Evolutionary conservation across 352 stramenopile genomes (phyloP).

Genomic region (Globisporangium echinulatum): DNA sequence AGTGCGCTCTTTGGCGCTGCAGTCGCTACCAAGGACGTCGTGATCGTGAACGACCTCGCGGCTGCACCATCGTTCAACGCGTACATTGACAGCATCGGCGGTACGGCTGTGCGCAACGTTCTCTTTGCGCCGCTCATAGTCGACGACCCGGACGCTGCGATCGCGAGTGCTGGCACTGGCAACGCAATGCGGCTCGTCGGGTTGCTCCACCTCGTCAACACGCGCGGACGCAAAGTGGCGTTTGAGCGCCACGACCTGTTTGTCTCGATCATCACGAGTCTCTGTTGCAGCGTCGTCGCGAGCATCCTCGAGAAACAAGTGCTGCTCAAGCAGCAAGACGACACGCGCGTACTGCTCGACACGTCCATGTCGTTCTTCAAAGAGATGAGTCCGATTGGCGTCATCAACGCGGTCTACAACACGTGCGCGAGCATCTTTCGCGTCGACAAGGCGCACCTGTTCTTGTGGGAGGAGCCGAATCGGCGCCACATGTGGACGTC

Average conservation of each 20-base stretch:
- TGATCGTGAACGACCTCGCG: constrained; percentile 60
- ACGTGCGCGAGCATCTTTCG: constrained; percentile 58
- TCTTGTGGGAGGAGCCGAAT: constrained; percentile 54
- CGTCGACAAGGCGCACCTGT: constrained; percentile 58
- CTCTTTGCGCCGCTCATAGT: constrained; percentile 59
- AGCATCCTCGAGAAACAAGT: constrained; percentile 67
- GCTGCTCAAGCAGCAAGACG: constrained; percentile 56
- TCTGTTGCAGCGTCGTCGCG: constrained; percentile 56
- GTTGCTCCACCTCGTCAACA: constrained; percentile 67
- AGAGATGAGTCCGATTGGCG: constrained; percentile 67
- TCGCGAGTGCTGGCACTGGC: constrained; percentile 6
- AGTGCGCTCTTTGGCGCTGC: constrained; percentile 49
- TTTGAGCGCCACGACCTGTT: constrained; percentile 73
- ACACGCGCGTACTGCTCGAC: constrained; percentile 55
- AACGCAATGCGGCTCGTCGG: constrained; percentile 45
- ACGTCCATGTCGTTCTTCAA: constrained; percentile 78
- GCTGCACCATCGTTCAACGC: constrained; percentile 36
- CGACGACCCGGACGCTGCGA: constrained; percentile 27
- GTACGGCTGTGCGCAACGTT: constrained; percentile 42
- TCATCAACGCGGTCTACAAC: constrained; percentile 82
- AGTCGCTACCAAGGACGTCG: constrained; percentile 30
- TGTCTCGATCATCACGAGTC: constrained; percentile 65
- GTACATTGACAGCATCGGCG: constrained; percentile 62
- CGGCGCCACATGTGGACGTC: constrained; percentile 61
- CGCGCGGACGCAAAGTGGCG: constrained; percentile 41